Conservation (phyloP, 495 filamentous ascomycete genomes). For the Podospora fimiseda region DNA sequence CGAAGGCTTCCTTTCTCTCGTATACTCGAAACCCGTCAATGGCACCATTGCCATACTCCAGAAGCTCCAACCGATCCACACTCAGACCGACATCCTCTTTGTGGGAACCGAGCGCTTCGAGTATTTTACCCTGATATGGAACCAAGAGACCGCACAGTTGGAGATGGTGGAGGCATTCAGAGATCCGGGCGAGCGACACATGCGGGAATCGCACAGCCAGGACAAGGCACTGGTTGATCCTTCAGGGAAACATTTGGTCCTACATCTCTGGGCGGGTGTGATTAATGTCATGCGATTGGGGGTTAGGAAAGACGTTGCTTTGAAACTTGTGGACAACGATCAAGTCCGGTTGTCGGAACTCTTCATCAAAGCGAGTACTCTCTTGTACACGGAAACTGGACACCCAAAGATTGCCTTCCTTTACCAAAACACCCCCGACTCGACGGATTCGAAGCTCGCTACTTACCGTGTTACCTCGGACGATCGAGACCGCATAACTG, state of each 20-base stretch:
- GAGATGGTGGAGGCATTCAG: slow-evolving; percentile 59
- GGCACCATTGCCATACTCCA: slow-evolving; percentile 82
- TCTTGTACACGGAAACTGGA: slow-evolving; percentile 66
- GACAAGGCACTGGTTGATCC: slow-evolving; percentile 80
- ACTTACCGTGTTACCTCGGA: slow-evolving; percentile 50
- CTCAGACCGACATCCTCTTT: slow-evolving; percentile 79
- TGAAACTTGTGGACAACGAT: slow-evolving; percentile 59
- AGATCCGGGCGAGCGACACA: slow-evolving; percentile 71
- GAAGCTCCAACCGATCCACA: slow-evolving; percentile 66
- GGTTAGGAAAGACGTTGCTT: slow-evolving; percentile 47
- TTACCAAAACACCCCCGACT: slow-evolving; percentile 66
- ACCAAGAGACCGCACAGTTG: slow-evolving; percentile 52
- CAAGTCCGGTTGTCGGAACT: slow-evolving; percentile 78
- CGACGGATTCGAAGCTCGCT: slow-evolving; percentile 52
- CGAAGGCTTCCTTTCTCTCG: slow-evolving; percentile 35
- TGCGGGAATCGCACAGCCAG: slow-evolving; percentile 68
- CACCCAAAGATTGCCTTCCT: slow-evolving; percentile 77
- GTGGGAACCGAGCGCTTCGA: slow-evolving; percentile 82
- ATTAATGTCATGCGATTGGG: slow-evolving; percentile 61
- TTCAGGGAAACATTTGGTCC: slow-evolving; percentile 67
- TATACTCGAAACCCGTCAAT: slow-evolving; percentile 63
- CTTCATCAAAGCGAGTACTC: slow-evolving; percentile 73
- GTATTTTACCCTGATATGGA: slow-evolving; percentile 87
- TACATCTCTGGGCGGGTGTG: slow-evolving; percentile 86
- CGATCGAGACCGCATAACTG: slow-evolving; percentile 41